These are phyloP conservation scores for Trichoderma reesei DNA, from an alignment of 495 filamentous ascomycete species.

Conservation along the genomic window DNA sequence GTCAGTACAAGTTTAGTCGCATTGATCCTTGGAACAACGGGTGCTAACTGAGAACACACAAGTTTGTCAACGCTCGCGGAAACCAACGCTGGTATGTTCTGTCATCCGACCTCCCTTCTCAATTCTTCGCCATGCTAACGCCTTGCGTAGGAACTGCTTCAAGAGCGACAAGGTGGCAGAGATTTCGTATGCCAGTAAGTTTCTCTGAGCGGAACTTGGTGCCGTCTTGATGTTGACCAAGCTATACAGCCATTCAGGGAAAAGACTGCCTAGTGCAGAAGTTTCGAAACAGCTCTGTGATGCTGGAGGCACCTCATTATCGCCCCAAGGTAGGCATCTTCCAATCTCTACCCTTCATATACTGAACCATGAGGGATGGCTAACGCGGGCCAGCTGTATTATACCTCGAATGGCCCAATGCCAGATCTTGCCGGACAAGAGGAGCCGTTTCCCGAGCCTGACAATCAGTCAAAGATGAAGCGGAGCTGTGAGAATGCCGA, in stretches of 20 bases:
- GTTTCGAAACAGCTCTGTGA: conserved; percentile 92
- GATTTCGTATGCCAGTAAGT: conserved; percentile 87
- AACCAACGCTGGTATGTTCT: conserved; percentile 56
- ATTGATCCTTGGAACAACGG: neutral
- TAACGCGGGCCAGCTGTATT: conserved; percentile 37
- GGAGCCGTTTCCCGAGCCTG: conserved; percentile 62
- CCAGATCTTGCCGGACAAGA: conserved; percentile 44
- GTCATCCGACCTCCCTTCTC: neutral
- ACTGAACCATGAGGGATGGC: neutral
- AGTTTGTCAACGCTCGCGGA: conserved; percentile 66
- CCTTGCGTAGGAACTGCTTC: conserved; percentile 55
- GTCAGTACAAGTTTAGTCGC: conserved; percentile 32
- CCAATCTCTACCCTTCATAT: neutral
- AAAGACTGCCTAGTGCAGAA: conserved; percentile 83
- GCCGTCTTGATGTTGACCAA: conserved; percentile 13
- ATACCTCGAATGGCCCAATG: conserved; percentile 31
- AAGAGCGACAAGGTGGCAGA: conserved; percentile 79
- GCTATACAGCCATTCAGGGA: conserved; percentile 68
- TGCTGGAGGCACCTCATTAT: conserved; percentile 71
- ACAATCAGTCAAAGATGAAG: conserved; percentile 79
- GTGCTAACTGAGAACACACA: conserved; percentile 22
- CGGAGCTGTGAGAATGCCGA: conserved; percentile 77
- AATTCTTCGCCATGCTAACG: neutral
- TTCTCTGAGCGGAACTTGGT: neutral
- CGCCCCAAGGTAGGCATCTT: conserved; percentile 62